These are phyloP conservation scores for Skeletonema potamos DNA, from an alignment of 108 stramenopile genomes.

Conservation along the genomic window DNA sequence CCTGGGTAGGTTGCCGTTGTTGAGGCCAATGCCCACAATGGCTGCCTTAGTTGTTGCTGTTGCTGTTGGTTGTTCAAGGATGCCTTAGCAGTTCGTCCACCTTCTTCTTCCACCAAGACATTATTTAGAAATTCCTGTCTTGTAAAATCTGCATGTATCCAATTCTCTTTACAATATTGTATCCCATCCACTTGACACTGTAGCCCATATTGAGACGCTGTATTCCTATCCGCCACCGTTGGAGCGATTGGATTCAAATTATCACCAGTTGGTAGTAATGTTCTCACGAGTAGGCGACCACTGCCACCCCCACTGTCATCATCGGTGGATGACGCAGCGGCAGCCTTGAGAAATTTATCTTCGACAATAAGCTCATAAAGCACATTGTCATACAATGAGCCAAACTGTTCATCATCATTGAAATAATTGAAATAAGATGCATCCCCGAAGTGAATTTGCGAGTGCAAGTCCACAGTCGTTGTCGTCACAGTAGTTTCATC, in stretches of 20 bases:
- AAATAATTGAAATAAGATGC: conserved; percentile 61
- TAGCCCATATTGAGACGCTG: conserved; percentile 61
- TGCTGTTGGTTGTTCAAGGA: neutral
- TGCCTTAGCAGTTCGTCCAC: neutral
- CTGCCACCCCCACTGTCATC: neutral
- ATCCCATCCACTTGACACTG: conserved; percentile 73
- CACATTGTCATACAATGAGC: conserved; percentile 47
- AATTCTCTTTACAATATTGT: conserved; percentile 54
- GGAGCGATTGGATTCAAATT: conserved; percentile 54
- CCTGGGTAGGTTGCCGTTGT: conserved; percentile 48
- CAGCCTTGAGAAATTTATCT: conserved; percentile 37
- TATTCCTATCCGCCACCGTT: conserved; percentile 54
- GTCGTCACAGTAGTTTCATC: too few species aligned
- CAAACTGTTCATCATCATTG: conserved; percentile 49
- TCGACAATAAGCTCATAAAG: conserved; percentile 76
- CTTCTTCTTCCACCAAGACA: neutral
- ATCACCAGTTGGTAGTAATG: neutral
- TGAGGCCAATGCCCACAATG: conserved; percentile 72
- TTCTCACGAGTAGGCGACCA: conserved; percentile 5
- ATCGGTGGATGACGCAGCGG: neutral
- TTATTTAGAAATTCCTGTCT: conserved; percentile 61
- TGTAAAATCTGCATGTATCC: conserved; percentile 77
- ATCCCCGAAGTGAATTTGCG: conserved; percentile 76
- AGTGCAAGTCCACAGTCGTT: conserved; percentile 61
- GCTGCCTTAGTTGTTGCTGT: too few species aligned